Evolutionary conservation across 2,329 filamentous ascomycete species (phyloP), one percentile per base, ranked within the genome.

Genomic region (Sporothrix euskadiensis): DNA sequence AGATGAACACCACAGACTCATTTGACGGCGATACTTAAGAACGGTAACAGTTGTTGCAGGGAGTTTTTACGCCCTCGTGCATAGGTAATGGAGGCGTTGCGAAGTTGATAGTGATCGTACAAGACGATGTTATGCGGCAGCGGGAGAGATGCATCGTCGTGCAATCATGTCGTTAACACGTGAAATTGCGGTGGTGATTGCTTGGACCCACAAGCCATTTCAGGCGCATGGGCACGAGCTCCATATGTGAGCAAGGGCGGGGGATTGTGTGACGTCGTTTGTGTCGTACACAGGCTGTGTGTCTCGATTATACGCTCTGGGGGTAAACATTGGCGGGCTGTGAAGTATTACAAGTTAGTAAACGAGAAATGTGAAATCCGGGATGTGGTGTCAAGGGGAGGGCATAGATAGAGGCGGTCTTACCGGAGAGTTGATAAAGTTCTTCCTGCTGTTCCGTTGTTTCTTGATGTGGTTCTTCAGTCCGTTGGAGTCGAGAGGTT

Each of bases 401-500:
- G 5, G 4, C 3, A 52, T 10, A 41, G 1, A 19, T 22, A 26
- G 26, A 16, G 26, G 2, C 16, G 26, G 19, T 91, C 93, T 84
- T 90, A 97, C 94, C 80, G 95, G 95, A 85, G 94, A 97, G 86
- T 97, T 98, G 74, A 98, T 87, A 88, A 97, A 97, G 83, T 91
- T 95, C 82, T 97, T 94, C 75, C 95, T 89, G 86, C 97, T 97
- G 83, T 94, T 97, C 75, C 94, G 89, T 75, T 94, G 94, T 85
- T 98, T 98, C 86, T 99, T 99, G 83, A 99, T 99, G 80, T 99
- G 96, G 78, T 92, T 98, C 88, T 99, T 99, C 75, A 99, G 86
- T 47, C 95, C 95, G 78, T 93, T 97, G 14, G 94, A 98, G 82
- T 99, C 96, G 65, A 99, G 87, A 8, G 96, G 96, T 82, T 99